These are phyloP conservation scores for Delphinella strobiligena DNA, from an alignment of 2,329 filamentous ascomycete genomes.

Conservation along the genomic window DNA sequence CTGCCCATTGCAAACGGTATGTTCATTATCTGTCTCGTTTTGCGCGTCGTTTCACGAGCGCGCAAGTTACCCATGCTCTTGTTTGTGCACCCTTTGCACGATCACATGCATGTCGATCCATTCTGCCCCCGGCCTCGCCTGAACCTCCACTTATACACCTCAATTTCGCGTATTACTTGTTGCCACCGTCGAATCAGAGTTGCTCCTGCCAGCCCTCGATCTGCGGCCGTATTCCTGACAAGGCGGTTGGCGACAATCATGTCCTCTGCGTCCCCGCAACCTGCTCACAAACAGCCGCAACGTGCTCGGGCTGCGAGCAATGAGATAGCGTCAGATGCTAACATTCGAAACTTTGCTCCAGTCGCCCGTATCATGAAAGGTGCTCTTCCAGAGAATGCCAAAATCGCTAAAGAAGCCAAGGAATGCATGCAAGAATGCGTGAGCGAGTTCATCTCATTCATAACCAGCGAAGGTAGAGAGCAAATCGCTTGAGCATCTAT, in stretches of 20 bases:
- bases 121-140: constrained; percentile 17
- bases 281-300: constrained; percentile 14
- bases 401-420: constrained; percentile 92
- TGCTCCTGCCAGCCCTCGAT: constrained; percentile 20
- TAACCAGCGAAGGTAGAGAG: constrained; percentile 96
- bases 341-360: constrained; percentile 88
- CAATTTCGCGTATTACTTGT: constrained; percentile 36
- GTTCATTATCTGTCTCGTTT: constrained; percentile 33
- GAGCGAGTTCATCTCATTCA: constrained; percentile 99
- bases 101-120: constrained; percentile 20
- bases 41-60: not conserved
- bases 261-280: constrained; percentile 29
- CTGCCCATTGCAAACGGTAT: constrained; percentile 99
- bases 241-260: constrained; percentile 24
- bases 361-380: constrained; percentile 99
- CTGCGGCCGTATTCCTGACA: constrained; percentile 21
- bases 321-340: constrained; percentile 59
- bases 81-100: constrained; percentile 17
- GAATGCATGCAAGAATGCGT: constrained; percentile 99
- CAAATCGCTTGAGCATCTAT: constrained; percentile 12
- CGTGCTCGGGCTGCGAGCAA: constrained; percentile 16
- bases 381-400: constrained; percentile 92
- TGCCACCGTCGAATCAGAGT: constrained; percentile 34
- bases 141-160: constrained; percentile 24
- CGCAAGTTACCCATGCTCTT: not conserved